phyloP scores from a whole-genome alignment of 2,329 filamentous ascomycete genomes.

The Tolypocladium pustulatum region DNA sequence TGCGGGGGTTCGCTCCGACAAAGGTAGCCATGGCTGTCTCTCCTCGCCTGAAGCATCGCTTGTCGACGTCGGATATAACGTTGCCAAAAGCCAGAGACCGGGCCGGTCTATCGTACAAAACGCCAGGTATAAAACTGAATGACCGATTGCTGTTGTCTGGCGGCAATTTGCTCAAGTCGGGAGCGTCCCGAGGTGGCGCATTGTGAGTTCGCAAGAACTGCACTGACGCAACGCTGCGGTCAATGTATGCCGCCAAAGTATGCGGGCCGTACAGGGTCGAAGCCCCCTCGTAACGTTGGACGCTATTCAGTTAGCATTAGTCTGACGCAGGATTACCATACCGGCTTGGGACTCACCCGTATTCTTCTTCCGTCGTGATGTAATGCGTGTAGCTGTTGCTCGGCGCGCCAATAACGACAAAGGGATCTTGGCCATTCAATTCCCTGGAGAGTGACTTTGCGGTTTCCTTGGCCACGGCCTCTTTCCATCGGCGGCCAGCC shows the following conservation, averaged over 20 bases:
- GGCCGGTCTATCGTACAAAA: slow-evolving; percentile 60
- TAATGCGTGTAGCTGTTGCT: slow-evolving; percentile 83
- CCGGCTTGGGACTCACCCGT: slow-evolving; percentile 20
- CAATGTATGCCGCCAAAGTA: slow-evolving; percentile 78
- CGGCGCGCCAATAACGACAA: slow-evolving; percentile 75
- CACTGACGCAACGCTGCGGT: slow-evolving; percentile 61
- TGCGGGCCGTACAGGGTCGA: slow-evolving; percentile 79
- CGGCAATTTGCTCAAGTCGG: slow-evolving; percentile 45
- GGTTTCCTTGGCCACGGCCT: slow-evolving; percentile 49
- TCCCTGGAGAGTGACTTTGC: slow-evolving; percentile 28
- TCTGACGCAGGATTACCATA: background rate
- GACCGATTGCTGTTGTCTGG: slow-evolving; percentile 69
- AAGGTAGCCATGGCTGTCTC: slow-evolving; percentile 57
- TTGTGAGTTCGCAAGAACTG: slow-evolving; percentile 48
- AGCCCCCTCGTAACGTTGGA: slow-evolving; percentile 86
- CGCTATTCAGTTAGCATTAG: slow-evolving; percentile 18
- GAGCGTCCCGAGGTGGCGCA: slow-evolving; percentile 13
- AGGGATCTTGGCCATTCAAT: slow-evolving; percentile 35
- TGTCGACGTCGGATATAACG: slow-evolving; percentile 41
- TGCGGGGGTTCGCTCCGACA: slow-evolving; percentile 78
- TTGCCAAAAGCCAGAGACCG: slow-evolving; percentile 61
- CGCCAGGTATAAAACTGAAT: slow-evolving; percentile 67
- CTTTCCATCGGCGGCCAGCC: slow-evolving; percentile 78
- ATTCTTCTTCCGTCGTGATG: slow-evolving; percentile 62
- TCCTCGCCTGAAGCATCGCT: slow-evolving; percentile 42